These are phyloP conservation scores for Vigna trinervia DNA, from an alignment of 306 rosid genomes.

Conservation along the genomic window DNA sequence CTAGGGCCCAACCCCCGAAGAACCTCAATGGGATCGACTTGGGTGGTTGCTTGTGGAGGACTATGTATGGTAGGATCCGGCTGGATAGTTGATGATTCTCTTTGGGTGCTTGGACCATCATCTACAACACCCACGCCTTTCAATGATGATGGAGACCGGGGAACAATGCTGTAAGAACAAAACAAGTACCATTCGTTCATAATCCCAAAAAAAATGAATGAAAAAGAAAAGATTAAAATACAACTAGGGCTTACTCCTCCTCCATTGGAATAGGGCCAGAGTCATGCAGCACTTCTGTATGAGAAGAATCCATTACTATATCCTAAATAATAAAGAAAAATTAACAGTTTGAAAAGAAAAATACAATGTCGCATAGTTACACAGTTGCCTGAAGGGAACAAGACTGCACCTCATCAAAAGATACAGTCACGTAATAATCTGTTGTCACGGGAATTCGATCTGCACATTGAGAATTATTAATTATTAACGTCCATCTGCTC, in stretches of 20 bases:
- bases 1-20: constrained; percentile 28
- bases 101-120: constrained; percentile 44
- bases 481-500: not conserved
- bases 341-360: not conserved
- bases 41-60: constrained; percentile 28
- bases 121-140: constrained; percentile 39
- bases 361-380: not conserved
- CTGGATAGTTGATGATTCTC: constrained; percentile 37
- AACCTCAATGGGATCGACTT: constrained; percentile 49
- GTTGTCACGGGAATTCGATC: constrained; percentile 60
- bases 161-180: constrained; percentile 51
- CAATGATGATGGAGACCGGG: constrained; percentile 38
- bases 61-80: no score
- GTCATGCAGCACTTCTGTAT: constrained; percentile 45
- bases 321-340: constrained; percentile 54
- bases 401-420: constrained; percentile 72
- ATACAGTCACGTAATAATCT: constrained; percentile 57
- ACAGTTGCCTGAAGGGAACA: not conserved
- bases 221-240: constrained; percentile 3
- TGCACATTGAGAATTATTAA: constrained; percentile 46
- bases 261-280: constrained; percentile 49
- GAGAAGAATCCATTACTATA: constrained; percentile 42
- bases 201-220: not conserved
- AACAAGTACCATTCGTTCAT: constrained; percentile 28
- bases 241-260: constrained; percentile 61